Base-by-base conservation (phyloP, 2,329 filamentous ascomycete species). In the Aspergillus puulaauensis region DNA sequence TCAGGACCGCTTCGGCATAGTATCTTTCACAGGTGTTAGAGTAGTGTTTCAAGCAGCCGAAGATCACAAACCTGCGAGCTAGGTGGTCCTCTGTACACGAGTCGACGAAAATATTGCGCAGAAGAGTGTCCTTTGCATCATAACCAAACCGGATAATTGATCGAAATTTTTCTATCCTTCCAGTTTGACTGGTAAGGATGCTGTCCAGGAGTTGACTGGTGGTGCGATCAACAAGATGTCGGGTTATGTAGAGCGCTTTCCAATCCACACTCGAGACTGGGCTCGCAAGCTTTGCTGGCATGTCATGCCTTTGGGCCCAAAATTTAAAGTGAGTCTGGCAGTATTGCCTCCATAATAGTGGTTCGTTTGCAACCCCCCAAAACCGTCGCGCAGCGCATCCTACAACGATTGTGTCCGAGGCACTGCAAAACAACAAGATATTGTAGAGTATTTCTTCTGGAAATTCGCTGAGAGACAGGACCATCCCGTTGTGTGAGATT, bases 371-470 rank as follows among this genome's bases (percentile, higher is more conserved):
- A 56, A 96, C 78, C 48, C 80, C 79, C 65, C 85, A 79, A 65
- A 93, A 82, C 58, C 86, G 85, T 64, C 79, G 84, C 21, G 84
- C 90, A 11, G 89, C 80, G 24, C 79, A 64, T 82, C 88, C 68
- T 75, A 85, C 70, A 76, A 79, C 74, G 44, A 82, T 72, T 33
- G 83, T 77, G 40, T 79, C 79, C 45, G 65, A 66, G 8, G 84
- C 81, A 49, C 80, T 76, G 51, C 86, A 78, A 69, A 86, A 86
- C 61, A 82, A 80, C 64, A 97, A 82, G 64, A 98, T 89, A 53
- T 87, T 83, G 70, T 91, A 86, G 66, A 98, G 82, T 61, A 98
- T 84, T 78, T 99, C 95, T 74, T 93, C 90, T 41, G 93, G 93
- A 37, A 95, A 79, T 54, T 62, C 51, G 53, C 63, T 62, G 27